A percentile compares a stretch with the other conserved stretches of the same genome.
Conservation (phyloP, 2,329 filamentous ascomycete species). For the Fonsecaea multimorphosa region DNA sequence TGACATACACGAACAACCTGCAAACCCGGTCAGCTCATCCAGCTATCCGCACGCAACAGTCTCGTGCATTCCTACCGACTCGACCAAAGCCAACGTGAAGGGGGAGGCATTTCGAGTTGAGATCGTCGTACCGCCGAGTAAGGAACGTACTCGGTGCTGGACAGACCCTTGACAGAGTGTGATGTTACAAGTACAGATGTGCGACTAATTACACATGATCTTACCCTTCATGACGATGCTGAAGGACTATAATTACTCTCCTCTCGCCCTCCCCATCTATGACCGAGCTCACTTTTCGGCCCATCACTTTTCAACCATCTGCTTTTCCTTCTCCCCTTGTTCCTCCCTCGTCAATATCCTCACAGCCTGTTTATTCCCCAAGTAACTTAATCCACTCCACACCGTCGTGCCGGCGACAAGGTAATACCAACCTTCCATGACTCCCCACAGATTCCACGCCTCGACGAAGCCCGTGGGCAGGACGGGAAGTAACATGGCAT, state of each 20-base stretch:
- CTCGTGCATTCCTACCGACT: background rate
- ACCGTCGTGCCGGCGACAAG: constrained; percentile 86
- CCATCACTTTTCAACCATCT: background rate
- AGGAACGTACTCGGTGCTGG: background rate
- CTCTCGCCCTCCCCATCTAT: background rate
- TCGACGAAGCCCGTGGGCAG: constrained; percentile 63
- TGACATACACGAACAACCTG: background rate
- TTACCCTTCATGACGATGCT: background rate
- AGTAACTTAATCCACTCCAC: constrained; percentile 92
- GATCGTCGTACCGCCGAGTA: background rate
- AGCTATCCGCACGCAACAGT: background rate
- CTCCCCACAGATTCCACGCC: constrained; percentile 65
- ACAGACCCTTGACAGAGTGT: background rate
- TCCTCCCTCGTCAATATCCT: constrained; percentile 69
- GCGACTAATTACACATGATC: constrained; percentile 6
- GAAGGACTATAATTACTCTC: background rate
- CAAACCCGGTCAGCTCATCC: background rate
- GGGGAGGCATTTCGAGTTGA: background rate
- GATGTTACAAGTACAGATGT: constrained; percentile 1
- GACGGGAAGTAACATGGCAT: constrained; percentile 80
- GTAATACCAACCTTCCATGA: constrained; percentile 63
- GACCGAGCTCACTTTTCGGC: background rate
- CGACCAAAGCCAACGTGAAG: background rate
- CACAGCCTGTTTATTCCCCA: constrained; percentile 88
- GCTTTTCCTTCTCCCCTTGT: constrained; percentile 8